Conservation (phyloP, 805 yeast genomes). For the Pichia ethanolica region DNA sequence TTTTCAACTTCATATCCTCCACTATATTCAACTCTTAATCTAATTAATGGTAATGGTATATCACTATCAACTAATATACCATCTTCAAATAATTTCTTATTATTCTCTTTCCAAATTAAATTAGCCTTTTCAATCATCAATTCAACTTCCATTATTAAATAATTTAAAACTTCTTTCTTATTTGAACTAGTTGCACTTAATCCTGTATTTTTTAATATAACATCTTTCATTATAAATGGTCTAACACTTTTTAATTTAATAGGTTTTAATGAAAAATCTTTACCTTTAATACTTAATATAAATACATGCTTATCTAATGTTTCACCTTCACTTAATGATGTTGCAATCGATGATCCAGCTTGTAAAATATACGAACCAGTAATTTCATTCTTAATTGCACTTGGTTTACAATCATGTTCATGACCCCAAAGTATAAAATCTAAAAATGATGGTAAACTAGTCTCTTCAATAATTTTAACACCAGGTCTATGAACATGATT, state of each 20-base stretch:
- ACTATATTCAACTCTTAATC: constrained; percentile 80
- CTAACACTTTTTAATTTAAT: constrained; percentile 64
- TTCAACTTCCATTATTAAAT: constrained; percentile 58
- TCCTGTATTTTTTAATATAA: constrained; percentile 46
- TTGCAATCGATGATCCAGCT: constrained; percentile 92
- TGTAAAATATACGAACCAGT: constrained; percentile 74
- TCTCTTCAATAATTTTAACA: constrained; percentile 79
- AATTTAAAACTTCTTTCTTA: constrained; percentile 52
- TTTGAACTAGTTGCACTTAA: constrained; percentile 56
- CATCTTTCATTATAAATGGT: constrained; percentile 71
- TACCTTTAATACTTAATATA: constrained; percentile 56
- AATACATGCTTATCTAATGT: constrained; percentile 68
- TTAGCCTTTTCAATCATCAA: constrained; percentile 54
- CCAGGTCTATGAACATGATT: constrained; percentile 78
- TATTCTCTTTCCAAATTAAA: constrained; percentile 35
- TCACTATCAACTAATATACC: constrained; percentile 26
- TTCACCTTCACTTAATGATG: constrained; percentile 83
- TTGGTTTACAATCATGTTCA: constrained; percentile 88
- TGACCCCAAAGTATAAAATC: constrained; percentile 95
- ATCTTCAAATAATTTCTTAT: constrained; percentile 20
- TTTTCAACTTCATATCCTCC: constrained; percentile 92
- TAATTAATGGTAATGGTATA: constrained; percentile 73
- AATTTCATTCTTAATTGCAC: constrained; percentile 49
- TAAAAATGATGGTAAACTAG: constrained; percentile 70
- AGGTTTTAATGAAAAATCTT: constrained; percentile 48